Evolutionary conservation across 2,329 filamentous ascomycete genomes (phyloP).

Genomic region (Periconia sp.): DNA sequence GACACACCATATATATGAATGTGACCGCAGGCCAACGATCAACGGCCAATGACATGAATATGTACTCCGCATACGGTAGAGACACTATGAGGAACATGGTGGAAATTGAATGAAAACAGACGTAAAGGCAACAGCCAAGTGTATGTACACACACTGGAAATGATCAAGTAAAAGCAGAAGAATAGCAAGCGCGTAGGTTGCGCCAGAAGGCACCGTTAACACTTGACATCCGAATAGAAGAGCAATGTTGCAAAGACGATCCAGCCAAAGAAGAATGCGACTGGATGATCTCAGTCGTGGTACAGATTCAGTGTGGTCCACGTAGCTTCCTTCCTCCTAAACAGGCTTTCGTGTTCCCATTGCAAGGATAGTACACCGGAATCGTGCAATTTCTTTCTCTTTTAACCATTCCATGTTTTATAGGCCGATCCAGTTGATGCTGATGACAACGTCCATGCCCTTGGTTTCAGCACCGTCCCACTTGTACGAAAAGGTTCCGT

Average conservation of each 20-base stretch:
- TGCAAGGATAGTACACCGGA: not conserved
- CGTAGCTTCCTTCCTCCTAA: not conserved
- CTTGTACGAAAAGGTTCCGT: conserved; percentile 89
- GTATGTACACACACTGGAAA: not conserved
- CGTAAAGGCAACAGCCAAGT: not conserved
- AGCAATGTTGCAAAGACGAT: too few relatives aligned
- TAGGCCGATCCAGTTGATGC: conserved; percentile 70
- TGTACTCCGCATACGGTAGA: too few relatives aligned
- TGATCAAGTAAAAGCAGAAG: not conserved
- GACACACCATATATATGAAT: too few relatives aligned
- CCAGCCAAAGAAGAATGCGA: too few relatives aligned
- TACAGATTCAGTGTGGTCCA: not conserved
- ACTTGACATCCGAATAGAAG: too few relatives aligned
- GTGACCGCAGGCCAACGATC: too few relatives aligned
- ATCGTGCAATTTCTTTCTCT: not conserved
- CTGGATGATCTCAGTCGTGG: too few relatives aligned
- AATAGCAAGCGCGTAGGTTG: not conserved
- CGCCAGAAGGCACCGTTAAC: not conserved
- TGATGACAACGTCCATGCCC: conserved; percentile 56
- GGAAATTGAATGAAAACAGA: not conserved
- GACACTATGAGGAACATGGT: too few relatives aligned
- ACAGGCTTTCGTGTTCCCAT: not conserved
- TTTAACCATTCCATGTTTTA: conserved; percentile 11
- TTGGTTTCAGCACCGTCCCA: conserved; percentile 62
- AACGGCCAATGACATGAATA: too few relatives aligned